These are phyloP conservation scores for Tylopilus cervinicoccineus DNA, from an alignment of 768 basidiomycete species.

Conservation along the genomic window DNA sequence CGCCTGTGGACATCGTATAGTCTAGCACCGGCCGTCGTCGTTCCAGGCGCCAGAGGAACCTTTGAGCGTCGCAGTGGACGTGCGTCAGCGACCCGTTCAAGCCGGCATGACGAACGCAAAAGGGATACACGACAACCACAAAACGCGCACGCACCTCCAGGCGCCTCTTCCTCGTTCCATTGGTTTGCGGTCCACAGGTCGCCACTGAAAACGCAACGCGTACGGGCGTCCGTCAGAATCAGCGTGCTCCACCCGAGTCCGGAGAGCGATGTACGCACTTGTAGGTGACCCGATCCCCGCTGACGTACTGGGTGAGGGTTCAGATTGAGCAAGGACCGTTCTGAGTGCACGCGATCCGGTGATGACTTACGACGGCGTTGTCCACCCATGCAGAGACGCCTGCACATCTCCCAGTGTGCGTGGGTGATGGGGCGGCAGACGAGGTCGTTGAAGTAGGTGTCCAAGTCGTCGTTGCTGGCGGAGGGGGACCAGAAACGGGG, in stretches of 20 bases:
- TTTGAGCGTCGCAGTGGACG: conserved; percentile 16
- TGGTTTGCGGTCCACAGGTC: conserved; percentile 47
- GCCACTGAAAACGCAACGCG: conserved; percentile 31
- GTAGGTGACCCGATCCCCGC: not conserved
- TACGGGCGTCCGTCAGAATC: not conserved
- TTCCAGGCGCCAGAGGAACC: conserved; percentile 53
- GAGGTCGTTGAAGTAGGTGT: not conserved
- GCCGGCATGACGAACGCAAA: not conserved
- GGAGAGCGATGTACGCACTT: not conserved
- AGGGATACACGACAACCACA: not conserved
- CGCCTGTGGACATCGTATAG: not conserved
- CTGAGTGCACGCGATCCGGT: not conserved
- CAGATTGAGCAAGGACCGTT: too few relatives aligned
- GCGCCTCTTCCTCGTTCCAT: conserved; percentile 41
- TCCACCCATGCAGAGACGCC: not conserved
- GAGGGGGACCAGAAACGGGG: conserved; percentile 21
- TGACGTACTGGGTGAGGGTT: not conserved
- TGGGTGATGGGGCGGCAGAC: conserved; percentile 14
- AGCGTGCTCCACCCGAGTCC: too few relatives aligned
- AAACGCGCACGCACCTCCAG: conserved; percentile 20
- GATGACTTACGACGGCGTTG: not conserved
- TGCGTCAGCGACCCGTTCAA: not conserved
- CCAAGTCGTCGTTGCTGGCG: not conserved
- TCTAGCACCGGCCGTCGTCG: conserved; percentile 35
- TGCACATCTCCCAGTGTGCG: conserved; percentile 15